A percentile compares a stretch with the other conserved stretches of the same genome.
phyloP scores from a whole-genome alignment of 164 flowering plant genomes.

The Vitis rupestris region DNA sequence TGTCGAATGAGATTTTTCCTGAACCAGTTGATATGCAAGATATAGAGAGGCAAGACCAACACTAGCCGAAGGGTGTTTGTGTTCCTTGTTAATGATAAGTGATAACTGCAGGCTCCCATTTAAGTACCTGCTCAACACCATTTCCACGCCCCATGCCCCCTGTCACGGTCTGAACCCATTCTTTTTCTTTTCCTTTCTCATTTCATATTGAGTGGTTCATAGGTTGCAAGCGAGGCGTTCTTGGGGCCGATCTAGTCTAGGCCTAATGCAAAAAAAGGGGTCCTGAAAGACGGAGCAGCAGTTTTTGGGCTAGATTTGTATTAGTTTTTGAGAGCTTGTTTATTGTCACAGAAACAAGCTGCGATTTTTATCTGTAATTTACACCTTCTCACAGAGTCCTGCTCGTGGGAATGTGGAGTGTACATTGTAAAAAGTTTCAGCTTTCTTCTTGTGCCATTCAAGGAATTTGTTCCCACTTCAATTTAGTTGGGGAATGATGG shows the following conservation, averaged over 20 bases:
- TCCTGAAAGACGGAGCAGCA: neutral
- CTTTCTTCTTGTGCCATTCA: neutral
- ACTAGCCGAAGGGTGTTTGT: constrained; percentile 13
- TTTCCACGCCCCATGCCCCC: neutral
- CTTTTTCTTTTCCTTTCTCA: too few species aligned
- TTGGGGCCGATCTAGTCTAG: neutral
- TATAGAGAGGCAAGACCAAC: constrained; percentile 32
- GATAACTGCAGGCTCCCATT: constrained; percentile 26
- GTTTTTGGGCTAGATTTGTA: neutral
- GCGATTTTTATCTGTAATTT: constrained; percentile 8
- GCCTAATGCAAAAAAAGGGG: neutral
- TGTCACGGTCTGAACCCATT: neutral
- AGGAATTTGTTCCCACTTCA: neutral
- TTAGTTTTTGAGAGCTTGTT: constrained; percentile 5
- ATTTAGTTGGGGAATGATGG: too few species aligned
- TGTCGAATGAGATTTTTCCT: constrained; percentile 71
- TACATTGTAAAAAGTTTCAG: neutral
- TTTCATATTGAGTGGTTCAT: too few species aligned
- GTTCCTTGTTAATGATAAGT: constrained; percentile 24
- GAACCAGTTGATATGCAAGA: constrained; percentile 51
- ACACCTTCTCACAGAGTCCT: neutral
- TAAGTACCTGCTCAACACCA: constrained; percentile 27
- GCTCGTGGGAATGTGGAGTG: neutral
- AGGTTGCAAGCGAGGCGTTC: neutral
- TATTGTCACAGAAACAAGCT: constrained; percentile 5